Evolutionary conservation across 2,329 filamentous ascomycete genomes (phyloP), one percentile per base, ranked within the genome.

Genomic region (Hypoxylon sp.): DNA sequence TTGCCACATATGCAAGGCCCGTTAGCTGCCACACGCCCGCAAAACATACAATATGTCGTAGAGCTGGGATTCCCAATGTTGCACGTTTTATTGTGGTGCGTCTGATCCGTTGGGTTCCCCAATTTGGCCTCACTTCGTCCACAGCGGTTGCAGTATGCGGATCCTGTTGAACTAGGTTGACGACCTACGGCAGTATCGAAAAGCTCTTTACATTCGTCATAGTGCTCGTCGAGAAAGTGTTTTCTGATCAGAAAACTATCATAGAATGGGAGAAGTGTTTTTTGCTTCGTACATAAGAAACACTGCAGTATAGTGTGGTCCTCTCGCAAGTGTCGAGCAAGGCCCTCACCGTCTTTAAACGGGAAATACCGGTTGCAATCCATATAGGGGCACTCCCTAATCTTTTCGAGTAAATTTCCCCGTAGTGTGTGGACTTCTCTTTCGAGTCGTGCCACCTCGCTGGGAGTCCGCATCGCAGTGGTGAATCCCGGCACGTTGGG

Each of bases 391-490:
- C 83, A 86, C n/a, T 71, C 73, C 21, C 74, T 66, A 1, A 70
- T 74, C 9, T 82, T 78, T 52, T 76, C 74, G 1, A 83, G 71
- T 0, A 78, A 67, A 38, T 80, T 69, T 41, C 71, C 74, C 25
- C 81, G 79, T 50, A 81, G 71, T 41, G 72, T 68, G 50, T 79
- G 77, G 13, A 80, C 74, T 55, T 79, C 73, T 0, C 71, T 72
- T 53, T 83, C 80, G 0, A 84, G 73, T 3, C 75, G 70, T 1
- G 73, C 76, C 53, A 81, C 75, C 66, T 85, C 82, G 0, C 77
- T 80, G 0, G 79, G 78, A 0, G 83, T 85, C 59, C 83, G 71
- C 14, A 83, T 73, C 1, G 75, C 78, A 23, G 79, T 76, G 14
- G 77, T 78, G 14, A 82, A 71, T 49, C 78, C 76, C 1, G 82